phyloP scores from a whole-genome alignment of 805 yeast species.

The Blastobotrys muscicola region DNA sequence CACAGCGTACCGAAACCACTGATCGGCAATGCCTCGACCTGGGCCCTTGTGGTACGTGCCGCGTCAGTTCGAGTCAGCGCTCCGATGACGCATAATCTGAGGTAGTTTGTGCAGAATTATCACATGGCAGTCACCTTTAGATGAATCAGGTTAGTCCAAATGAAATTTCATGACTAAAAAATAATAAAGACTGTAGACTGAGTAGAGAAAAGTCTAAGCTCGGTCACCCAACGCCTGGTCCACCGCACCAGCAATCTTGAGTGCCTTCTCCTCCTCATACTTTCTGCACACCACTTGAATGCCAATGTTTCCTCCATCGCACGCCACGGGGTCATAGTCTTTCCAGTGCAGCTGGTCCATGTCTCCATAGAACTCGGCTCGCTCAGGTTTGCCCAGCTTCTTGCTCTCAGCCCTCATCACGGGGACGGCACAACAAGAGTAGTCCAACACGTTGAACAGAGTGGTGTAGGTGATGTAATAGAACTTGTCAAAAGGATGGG shows the following conservation, averaged over 20 bases:
- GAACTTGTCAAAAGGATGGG: conserved; percentile 5
- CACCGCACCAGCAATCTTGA: conserved; percentile 24
- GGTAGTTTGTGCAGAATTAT: no score
- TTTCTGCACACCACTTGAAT: conserved; percentile 47
- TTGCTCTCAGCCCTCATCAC: conserved; percentile 28
- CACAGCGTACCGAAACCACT: no score
- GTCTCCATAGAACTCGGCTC: conserved; percentile 8
- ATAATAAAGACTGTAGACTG: no score
- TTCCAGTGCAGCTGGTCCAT: conserved; percentile 16
- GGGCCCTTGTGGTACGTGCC: no score
- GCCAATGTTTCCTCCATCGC: conserved; percentile 45
- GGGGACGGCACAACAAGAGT: conserved; percentile 15
- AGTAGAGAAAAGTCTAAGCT: no score
- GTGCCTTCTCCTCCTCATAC: conserved; percentile 49
- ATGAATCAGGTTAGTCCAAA: no score
- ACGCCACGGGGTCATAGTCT: conserved; percentile 38
- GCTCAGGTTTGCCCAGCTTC: conserved; percentile 28
- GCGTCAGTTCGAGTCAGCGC: no score
- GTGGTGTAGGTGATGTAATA: conserved; percentile 7
- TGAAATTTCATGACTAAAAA: no score
- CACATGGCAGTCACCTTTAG: no score
- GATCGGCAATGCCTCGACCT: no score
- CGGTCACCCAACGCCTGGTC: no score
- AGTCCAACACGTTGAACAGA: conserved; percentile 15
- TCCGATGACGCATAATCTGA: no score